These are phyloP conservation scores for Penicillium sp. DNA, from an alignment of 2,329 filamentous ascomycete genomes.

Conservation along the genomic window DNA sequence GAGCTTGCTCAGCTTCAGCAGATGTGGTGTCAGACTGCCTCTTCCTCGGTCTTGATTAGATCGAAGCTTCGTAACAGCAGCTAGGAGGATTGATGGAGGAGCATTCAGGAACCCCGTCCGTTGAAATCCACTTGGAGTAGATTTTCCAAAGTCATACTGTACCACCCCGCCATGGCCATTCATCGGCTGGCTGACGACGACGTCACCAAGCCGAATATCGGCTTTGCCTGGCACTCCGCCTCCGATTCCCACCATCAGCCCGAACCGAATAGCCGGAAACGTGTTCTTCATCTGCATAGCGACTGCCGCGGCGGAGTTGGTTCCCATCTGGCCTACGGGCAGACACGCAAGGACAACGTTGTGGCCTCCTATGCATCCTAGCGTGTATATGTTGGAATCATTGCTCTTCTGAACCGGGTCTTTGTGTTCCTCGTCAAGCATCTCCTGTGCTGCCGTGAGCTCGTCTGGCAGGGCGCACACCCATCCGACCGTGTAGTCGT, in stretches of 20 bases:
- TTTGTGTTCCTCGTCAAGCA: slow-evolving; percentile 30
- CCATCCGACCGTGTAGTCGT: slow-evolving; percentile 35
- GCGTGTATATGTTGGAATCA: slow-evolving; percentile 28
- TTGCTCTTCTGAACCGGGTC: background rate
- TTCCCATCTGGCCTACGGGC: slow-evolving; percentile 23
- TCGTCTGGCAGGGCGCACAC: slow-evolving; percentile 35
- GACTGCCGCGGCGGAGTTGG: slow-evolving; percentile 23
- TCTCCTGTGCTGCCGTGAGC: slow-evolving; percentile 28
- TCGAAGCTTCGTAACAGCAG: slow-evolving; percentile 5
- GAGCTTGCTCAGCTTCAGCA: background rate
- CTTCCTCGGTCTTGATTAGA: background rate
- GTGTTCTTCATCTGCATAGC: slow-evolving; percentile 25
- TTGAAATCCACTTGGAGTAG: slow-evolving; percentile 20
- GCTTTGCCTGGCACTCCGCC: slow-evolving; percentile 30
- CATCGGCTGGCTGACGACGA: slow-evolving; percentile 28
- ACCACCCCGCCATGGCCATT: slow-evolving; percentile 20
- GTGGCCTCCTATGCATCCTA: slow-evolving; percentile 26
- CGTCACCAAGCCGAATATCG: slow-evolving; percentile 33
- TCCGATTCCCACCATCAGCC: slow-evolving; percentile 35
- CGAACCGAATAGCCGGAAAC: slow-evolving; percentile 27
- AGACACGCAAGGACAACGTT: slow-evolving; percentile 30
- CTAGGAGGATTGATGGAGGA: slow-evolving; percentile 12
- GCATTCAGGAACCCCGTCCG: slow-evolving; percentile 18
- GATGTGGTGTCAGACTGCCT: background rate
- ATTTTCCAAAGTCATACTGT: slow-evolving; percentile 34